phyloP scores from a whole-genome alignment of 2,329 filamentous ascomycete genomes.

The Xylaria sp. region DNA sequence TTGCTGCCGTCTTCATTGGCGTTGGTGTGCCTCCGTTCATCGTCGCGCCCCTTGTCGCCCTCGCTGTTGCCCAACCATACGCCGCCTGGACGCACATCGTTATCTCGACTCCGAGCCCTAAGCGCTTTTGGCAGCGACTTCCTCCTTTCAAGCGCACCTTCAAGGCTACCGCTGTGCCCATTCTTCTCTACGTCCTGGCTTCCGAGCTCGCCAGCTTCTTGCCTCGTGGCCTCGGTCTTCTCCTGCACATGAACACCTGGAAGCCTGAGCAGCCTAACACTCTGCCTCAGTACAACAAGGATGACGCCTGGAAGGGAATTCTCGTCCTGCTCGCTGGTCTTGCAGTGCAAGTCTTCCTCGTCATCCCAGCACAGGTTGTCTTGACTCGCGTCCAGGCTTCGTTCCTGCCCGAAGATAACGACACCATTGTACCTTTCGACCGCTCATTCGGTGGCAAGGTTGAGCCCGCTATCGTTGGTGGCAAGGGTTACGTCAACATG shows the following conservation, averaged over 20 bases:
- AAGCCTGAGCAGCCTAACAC: conserved; percentile 53
- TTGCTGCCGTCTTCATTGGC: conserved; percentile 59
- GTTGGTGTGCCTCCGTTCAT: conserved; percentile 58
- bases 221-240: conserved; percentile 59
- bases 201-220: conserved; percentile 61
- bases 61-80: conserved; percentile 74
- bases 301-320: conserved; percentile 59
- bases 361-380: conserved; percentile 80
- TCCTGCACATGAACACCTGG: conserved; percentile 60
- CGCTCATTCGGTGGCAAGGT: conserved; percentile 83
- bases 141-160: conserved; percentile 72
- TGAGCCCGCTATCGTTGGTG: conserved; percentile 78
- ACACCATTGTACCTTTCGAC: conserved; percentile 91
- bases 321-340: conserved; percentile 60
- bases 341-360: conserved; percentile 68
- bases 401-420: conserved; percentile 81
- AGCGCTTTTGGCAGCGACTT: conserved; percentile 76
- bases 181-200: conserved; percentile 70
- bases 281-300: conserved; percentile 53
- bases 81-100: conserved; percentile 88
- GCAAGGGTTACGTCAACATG: conserved; percentile 76
- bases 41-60: conserved; percentile 65
- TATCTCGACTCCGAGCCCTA: conserved; percentile 74
- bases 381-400: conserved; percentile 88
- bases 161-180: conserved; percentile 75